Conservation (phyloP, 257 asterid genomes). For the Misopates orontium region DNA sequence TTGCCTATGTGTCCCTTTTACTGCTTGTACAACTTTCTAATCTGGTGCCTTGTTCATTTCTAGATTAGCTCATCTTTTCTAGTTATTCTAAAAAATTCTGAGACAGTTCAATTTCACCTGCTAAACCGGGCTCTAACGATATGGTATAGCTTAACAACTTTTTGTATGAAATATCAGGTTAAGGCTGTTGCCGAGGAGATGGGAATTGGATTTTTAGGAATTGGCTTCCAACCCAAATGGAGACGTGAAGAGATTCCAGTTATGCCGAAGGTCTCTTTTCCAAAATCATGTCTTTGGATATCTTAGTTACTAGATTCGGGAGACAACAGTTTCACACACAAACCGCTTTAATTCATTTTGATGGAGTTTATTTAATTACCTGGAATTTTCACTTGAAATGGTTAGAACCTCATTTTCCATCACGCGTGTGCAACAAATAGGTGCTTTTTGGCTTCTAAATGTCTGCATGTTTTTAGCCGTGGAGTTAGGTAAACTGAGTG, state of each 20-base stretch:
- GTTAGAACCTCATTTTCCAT: too few relatives aligned
- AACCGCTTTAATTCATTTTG: not conserved
- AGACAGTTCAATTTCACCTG: conserved; percentile 20
- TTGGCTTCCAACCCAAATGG: conserved; percentile 97
- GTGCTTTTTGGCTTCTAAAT: not conserved
- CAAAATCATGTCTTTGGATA: conserved; percentile 4
- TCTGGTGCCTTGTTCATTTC: not conserved
- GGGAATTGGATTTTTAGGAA: conserved; percentile 93
- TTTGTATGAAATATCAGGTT: conserved; percentile 52
- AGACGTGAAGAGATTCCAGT: conserved; percentile 83
- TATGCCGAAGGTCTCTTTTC: conserved; percentile 85
- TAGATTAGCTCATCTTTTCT: conserved; percentile 7
- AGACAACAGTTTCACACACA: conserved; percentile 9
- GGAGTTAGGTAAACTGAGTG: not conserved
- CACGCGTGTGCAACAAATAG: not conserved
- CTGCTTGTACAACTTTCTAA: conserved; percentile 16
- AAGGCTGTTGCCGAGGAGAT: conserved; percentile 98
- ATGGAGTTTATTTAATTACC: too few relatives aligned
- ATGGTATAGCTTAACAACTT: conserved; percentile 9
- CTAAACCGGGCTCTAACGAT: conserved; percentile 22
- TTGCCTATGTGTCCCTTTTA: conserved; percentile 3
- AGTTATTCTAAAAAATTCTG: conserved; percentile 8
- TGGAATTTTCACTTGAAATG: too few relatives aligned
- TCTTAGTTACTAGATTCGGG: conserved; percentile 4
- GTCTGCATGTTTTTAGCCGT: not conserved